Base-by-base conservation (phyloP, 441 rosid species). In the Adansonia gregorii region DNA sequence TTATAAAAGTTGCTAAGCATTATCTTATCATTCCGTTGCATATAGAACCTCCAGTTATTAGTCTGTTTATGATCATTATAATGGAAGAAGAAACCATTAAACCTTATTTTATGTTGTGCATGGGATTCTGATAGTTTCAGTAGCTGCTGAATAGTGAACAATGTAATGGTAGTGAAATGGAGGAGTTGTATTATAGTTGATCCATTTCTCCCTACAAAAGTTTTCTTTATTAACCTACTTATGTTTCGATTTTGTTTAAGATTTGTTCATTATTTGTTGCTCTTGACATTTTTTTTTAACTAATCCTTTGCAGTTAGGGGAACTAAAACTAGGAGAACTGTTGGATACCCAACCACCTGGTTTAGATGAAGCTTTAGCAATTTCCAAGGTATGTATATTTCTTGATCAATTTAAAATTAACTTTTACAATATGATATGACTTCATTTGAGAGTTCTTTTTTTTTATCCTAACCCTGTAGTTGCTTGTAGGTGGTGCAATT, bases 301-400 rank as follows among this genome's bases (percentile, higher is more conserved):
- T 41, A 35, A 61, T 35, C 46, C 55, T 58, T 72, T 70, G 19
- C 76, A 94, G 95, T 73, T 94, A 67, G 94, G 92, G 73, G 97
- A 91, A 63, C 88, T 94, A 71, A 89, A 89, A 82, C 88, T 92
- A 54, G 94, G 86, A 84, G 96, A 92, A 80, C 84, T 91, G 87
- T 84, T 92, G 80, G 94, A 90, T 68, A 83, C 89, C 70, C 93
- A 94, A 8, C 93, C 97, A 1, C 93, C 93, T 82, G 96, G 97
- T 82, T 77, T 89, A 43, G 96, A 92, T 82, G 97, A 94, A 84
- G 93, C 89, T 59, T 81, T 91, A 67, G 94, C 97, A 14, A 88
- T 94, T 79, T 90, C 97, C 35, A 92, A 91, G 94, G 96, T 81
- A 86, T 74, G 78, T 74, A 65, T 65, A 77, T 73, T 79, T 70